Conservation (phyloP, 331 rosid species). For the Erythrophleum ivorense region DNA sequence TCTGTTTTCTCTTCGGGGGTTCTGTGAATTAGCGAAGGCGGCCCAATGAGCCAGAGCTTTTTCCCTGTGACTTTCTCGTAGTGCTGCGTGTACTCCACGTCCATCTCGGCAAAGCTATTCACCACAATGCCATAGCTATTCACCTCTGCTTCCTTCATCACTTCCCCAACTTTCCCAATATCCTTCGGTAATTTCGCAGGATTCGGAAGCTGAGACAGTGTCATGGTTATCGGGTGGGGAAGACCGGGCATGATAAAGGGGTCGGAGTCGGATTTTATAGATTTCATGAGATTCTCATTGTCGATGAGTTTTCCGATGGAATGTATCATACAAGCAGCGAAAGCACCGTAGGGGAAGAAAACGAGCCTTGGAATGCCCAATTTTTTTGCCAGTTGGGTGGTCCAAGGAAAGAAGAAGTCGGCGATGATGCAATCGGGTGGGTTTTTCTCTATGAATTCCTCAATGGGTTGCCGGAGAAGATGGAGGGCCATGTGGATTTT, state of each 20-base stretch:
- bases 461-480: too few species aligned
- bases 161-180: too few species aligned
- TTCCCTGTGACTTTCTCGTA: slow-evolving; percentile 42
- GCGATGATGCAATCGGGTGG: too few species aligned
- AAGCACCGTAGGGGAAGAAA: too few species aligned
- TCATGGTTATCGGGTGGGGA: slow-evolving; percentile 39
- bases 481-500: slow-evolving; percentile 40
- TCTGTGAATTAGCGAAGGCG: slow-evolving; percentile 36
- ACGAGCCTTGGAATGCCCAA: too few species aligned
- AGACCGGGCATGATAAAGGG: slow-evolving; percentile 39
- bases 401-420: too few species aligned
- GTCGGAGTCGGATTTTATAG: not conserved
- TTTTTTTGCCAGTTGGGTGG: too few species aligned
- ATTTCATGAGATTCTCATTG: slow-evolving; percentile 39
- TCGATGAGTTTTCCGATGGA: slow-evolving; percentile 38
- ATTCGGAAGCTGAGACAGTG: too few species aligned
- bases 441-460: too few species aligned
- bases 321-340: not conserved
- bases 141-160: too few species aligned
- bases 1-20: slow-evolving; percentile 2
- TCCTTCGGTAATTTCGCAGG: too few species aligned
- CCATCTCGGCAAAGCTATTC: slow-evolving; percentile 43
- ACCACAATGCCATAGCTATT: slow-evolving; percentile 42
- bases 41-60: slow-evolving; percentile 51
- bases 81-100: slow-evolving; percentile 36